These are phyloP conservation scores for Neonectria ditissima DNA, from an alignment of 2,329 filamentous ascomycete genomes.

Conservation along the genomic window DNA sequence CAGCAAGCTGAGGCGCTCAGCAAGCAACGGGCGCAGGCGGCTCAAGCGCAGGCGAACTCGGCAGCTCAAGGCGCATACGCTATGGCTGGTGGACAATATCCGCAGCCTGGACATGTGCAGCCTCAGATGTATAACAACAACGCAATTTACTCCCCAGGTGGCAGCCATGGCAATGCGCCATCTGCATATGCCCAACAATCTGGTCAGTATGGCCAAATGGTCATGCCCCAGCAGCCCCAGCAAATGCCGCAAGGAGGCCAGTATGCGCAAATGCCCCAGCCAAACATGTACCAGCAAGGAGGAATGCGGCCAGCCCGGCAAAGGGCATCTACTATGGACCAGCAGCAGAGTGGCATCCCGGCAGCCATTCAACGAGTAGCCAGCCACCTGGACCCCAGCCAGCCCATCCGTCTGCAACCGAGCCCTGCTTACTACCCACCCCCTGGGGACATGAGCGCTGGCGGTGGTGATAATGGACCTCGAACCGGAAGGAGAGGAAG, in stretches of 20 bases:
- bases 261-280: slow-evolving; percentile 67
- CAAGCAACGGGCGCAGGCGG: slow-evolving; percentile 85
- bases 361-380: slow-evolving; percentile 93
- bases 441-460: slow-evolving; percentile 77
- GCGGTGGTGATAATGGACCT: slow-evolving; percentile 67
- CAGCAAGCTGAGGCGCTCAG: slow-evolving; percentile 94
- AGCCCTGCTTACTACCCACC: slow-evolving; percentile 98
- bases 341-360: slow-evolving; percentile 92
- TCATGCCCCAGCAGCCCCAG: slow-evolving; percentile 73
- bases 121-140: slow-evolving; percentile 85
- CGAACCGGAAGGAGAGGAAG: slow-evolving; percentile 80
- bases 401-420: slow-evolving; percentile 92
- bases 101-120: slow-evolving; percentile 59
- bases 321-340: slow-evolving; percentile 95
- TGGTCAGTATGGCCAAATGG: slow-evolving; percentile 78
- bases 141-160: slow-evolving; percentile 78
- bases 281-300: slow-evolving; percentile 73
- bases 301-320: slow-evolving; percentile 80
- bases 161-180: slow-evolving; percentile 61
- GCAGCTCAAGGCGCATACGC: slow-evolving; percentile 75
- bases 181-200: slow-evolving; percentile 83
- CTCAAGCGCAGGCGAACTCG: slow-evolving; percentile 76
- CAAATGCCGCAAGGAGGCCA: slow-evolving; percentile 72
- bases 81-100: slow-evolving; percentile 62
- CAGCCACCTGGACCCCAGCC: slow-evolving; percentile 93